Evolutionary conservation across 73 alveolate genomes (phyloP).

Genomic region (Stentor coeruleus): DNA sequence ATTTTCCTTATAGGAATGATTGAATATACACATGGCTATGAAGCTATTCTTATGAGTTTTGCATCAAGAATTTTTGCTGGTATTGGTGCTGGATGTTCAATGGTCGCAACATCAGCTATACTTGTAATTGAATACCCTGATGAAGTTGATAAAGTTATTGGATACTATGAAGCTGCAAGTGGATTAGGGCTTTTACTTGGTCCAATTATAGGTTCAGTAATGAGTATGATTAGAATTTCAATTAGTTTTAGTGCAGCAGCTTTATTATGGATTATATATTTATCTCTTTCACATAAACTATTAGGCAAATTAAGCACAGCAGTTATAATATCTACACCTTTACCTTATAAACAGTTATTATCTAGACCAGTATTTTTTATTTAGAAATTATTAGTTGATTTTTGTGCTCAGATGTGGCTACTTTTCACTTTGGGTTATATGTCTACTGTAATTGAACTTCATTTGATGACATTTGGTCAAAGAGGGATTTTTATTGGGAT

Average conservation of each 20-base stretch:
- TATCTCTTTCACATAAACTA: no score
- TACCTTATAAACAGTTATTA: background rate
- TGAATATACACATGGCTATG: background rate
- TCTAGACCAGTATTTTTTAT: background rate
- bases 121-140: background rate
- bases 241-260: background rate
- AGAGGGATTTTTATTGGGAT: background rate
- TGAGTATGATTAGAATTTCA: background rate
- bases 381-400: background rate
- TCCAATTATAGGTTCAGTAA: background rate
- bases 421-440: background rate
- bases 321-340: background rate
- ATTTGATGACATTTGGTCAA: background rate
- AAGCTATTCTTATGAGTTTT: background rate
- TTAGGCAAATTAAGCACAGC: background rate
- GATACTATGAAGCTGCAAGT: background rate
- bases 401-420: background rate
- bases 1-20: background rate
- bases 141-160: background rate
- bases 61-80: background rate
- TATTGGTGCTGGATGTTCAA: conserved; percentile 17
- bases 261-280: no score
- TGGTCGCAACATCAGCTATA: background rate
- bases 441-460: background rate
- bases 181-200: conserved; percentile 4